These are phyloP conservation scores for Pestalotiopsis sp. DNA, from an alignment of 2,329 filamentous ascomycete species.

Conservation along the genomic window DNA sequence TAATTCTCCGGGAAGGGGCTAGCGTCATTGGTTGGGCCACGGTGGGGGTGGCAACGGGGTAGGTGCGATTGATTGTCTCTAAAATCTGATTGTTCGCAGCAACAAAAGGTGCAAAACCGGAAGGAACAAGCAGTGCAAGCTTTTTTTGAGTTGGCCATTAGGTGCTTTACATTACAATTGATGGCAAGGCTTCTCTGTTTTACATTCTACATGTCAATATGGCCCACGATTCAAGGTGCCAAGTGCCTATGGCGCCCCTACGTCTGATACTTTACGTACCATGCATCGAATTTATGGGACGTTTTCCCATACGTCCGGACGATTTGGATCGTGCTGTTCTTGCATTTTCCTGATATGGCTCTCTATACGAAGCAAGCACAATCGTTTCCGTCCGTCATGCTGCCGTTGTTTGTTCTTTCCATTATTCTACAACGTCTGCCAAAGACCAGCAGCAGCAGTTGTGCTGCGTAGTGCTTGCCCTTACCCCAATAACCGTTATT, in stretches of 20 bases:
- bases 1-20: slow-evolving; percentile 25
- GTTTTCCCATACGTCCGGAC: neutral
- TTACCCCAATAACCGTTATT: neutral
- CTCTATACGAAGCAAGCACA: neutral
- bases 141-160: neutral
- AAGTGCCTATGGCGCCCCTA: too few relatives aligned
- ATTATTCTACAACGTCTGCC: neutral
- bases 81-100: neutral
- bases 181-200: neutral
- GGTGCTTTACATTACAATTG: neutral
- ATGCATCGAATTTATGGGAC: too few relatives aligned
- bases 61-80: slow-evolving; percentile 2
- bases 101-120: neutral
- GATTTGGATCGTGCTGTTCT: neutral
- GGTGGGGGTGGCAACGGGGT: slow-evolving; percentile 13
- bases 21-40: slow-evolving; percentile 7
- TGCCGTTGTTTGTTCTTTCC: neutral
- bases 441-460: neutral
- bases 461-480: neutral
- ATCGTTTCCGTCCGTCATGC: neutral
- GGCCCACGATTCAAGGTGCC: too few relatives aligned
- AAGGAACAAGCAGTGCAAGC: neutral
- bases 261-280: too few relatives aligned
- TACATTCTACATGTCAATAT: neutral
- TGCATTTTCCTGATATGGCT: neutral